A percentile compares a stretch with the other conserved stretches of the same genome.
phyloP scores from a whole-genome alignment of 2,329 filamentous ascomycete species.

The Ceratocystis cacaofunesta region DNA sequence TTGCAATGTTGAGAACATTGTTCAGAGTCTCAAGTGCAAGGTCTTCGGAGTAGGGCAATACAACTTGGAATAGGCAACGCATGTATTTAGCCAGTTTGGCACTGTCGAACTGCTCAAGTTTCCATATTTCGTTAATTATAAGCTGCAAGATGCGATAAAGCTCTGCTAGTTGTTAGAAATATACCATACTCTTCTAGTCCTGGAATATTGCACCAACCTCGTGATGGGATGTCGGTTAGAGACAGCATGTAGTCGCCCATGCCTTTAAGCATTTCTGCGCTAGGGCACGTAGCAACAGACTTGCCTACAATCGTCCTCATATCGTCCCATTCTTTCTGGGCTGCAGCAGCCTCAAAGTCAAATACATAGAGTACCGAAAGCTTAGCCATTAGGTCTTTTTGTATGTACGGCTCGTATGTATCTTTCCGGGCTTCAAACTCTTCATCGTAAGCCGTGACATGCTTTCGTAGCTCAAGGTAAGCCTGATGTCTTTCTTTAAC shows the following conservation, averaged over 20 bases:
- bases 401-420: slow-evolving; percentile 7
- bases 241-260: slow-evolving; percentile 52
- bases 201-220: slow-evolving; percentile 29
- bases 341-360: slow-evolving; percentile 62
- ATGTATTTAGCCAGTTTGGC: slow-evolving; percentile 59
- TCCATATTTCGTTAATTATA: slow-evolving; percentile 55
- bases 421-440: slow-evolving; percentile 15
- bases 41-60: slow-evolving; percentile 41
- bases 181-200: not conserved
- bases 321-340: slow-evolving; percentile 52
- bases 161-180: slow-evolving; percentile 25
- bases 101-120: slow-evolving; percentile 39
- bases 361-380: slow-evolving; percentile 54
- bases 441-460: slow-evolving; percentile 44
- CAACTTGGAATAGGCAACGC: slow-evolving; percentile 57
- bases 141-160: slow-evolving; percentile 42
- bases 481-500: slow-evolving; percentile 38
- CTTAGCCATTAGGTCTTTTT: slow-evolving; percentile 43
- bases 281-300: slow-evolving; percentile 29
- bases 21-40: slow-evolving; percentile 46
- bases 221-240: slow-evolving; percentile 32
- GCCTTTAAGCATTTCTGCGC: slow-evolving; percentile 38
- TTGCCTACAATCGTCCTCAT: slow-evolving; percentile 45
- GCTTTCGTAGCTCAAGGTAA: slow-evolving; percentile 46
- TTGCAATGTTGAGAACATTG: slow-evolving; percentile 43